These are phyloP conservation scores for Mercurialis annua DNA, from an alignment of 345 rosid genomes.

Conservation along the genomic window DNA sequence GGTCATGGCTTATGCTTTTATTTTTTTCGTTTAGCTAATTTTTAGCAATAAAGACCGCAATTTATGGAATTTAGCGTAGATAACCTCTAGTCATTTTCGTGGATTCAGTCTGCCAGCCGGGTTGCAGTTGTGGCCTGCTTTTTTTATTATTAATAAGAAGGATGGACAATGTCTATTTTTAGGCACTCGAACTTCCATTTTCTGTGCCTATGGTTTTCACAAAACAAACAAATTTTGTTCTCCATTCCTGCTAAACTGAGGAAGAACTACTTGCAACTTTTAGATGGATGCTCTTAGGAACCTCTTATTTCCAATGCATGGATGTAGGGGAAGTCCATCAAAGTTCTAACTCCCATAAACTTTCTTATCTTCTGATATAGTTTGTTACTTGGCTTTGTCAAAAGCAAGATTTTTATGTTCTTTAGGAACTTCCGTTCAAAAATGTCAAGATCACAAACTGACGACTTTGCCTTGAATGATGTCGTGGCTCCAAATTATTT, in stretches of 20 bases:
- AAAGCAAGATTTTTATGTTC: not conserved
- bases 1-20: constrained; percentile 6
- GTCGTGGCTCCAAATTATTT: not conserved
- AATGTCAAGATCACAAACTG: not conserved
- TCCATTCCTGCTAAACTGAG: not conserved
- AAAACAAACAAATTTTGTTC: not conserved
- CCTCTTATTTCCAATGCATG: not conserved
- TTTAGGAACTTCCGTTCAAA: not conserved
- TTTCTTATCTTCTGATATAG: not conserved
- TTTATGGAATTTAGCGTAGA: constrained; percentile 1
- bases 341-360: not conserved
- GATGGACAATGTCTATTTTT: not conserved
- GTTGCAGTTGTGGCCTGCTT: not conserved
- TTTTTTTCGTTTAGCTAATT: too few species aligned
- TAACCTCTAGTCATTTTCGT: not conserved
- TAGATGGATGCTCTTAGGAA: not conserved
- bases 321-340: not conserved
- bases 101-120: not conserved
- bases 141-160: too few species aligned
- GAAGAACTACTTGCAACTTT: not conserved
- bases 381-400: not conserved
- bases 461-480: not conserved
- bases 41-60: not conserved
- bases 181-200: not conserved
- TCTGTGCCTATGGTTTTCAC: not conserved